phyloP scores from a whole-genome alignment of 108 stramenopile genomes.

The Cyclotella atomus region DNA sequence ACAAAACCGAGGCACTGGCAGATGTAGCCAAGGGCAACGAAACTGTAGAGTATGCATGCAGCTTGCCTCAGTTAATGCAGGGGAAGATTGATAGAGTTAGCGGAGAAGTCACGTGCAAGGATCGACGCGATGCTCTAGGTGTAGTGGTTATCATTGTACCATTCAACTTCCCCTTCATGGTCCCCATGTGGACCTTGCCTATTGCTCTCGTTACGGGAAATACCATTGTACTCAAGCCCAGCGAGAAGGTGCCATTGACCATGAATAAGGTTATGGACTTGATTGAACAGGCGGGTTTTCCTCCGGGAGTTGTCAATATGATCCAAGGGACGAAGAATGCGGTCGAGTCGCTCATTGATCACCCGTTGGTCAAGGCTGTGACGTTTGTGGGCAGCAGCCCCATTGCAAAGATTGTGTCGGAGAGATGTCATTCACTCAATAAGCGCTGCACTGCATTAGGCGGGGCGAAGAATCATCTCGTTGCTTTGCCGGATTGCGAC shows the following conservation, averaged over 20 bases:
- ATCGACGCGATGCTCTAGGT: constrained; percentile 89
- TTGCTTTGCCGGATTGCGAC: constrained; percentile 93
- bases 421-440: constrained; percentile 72
- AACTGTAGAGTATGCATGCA: constrained; percentile 97
- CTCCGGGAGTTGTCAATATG: constrained; percentile 86
- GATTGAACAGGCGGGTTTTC: constrained; percentile 81
- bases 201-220: constrained; percentile 95
- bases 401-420: constrained; percentile 83
- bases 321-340: constrained; percentile 74
- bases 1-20: constrained; percentile 93
- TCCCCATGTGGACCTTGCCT: constrained; percentile 89
- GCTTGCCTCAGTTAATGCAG: constrained; percentile 89
- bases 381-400: constrained; percentile 94
- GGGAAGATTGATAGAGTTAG: constrained; percentile 80
- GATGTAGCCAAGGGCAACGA: constrained; percentile 98
- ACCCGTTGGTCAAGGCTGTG: constrained; percentile 76
- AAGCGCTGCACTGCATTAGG: constrained; percentile 94
- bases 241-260: constrained; percentile 91
- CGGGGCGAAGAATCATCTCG: constrained; percentile 97
- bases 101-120: constrained; percentile 79
- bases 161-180: constrained; percentile 92
- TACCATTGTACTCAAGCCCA: constrained; percentile 84
- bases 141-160: constrained; percentile 94
- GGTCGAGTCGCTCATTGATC: constrained; percentile 73
- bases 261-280: constrained; percentile 69